Evolutionary conservation across 2,329 filamentous ascomycete genomes (phyloP), one percentile per base, ranked within the genome.

Genomic region (Paradendryphiella salina): DNA sequence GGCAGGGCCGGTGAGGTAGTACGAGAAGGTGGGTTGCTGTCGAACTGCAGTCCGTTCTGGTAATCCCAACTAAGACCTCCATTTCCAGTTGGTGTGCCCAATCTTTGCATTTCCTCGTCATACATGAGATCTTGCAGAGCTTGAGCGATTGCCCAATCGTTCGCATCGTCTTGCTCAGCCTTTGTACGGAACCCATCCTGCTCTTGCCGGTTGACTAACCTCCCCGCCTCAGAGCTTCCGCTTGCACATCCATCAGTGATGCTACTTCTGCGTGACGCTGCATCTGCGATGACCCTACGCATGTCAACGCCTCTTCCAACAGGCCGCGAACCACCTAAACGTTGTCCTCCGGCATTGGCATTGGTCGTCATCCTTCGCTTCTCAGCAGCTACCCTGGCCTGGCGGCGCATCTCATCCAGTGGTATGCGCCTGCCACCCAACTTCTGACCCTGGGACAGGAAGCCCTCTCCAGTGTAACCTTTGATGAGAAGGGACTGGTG

Each of bases 401-500:
- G 78, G 29, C 89, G 83, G 21, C 87, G 84, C 50, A 88, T 86
- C 73, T 96, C 92, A 15, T 87, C 79, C 51, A 83, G 76, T n/a
- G 70, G 68, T 36, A 90, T 79, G 34, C 75, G 76, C 52, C 71
- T 73, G 50, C 75, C 75, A 46, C 92, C 92, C 0, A 96, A 80
- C 9, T 83, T 83, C 13, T 84, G 83, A 1, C 92, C 93, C 26
- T 86, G 77, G 0, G 86, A 86, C 23, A 96, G 76, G 74, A 96
- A 96, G 0, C 89, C 89, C 72, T 96, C 91, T 10, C 93, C 93
- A 0, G 89, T 95, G 67, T 93, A 96, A 14, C 93, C 93, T 69
- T 93, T 94, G 51, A 84, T 77, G 9, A 85, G 67, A 5, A 96
- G 80, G 2, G 85, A 83, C 63, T 91, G 84, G 63, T 93, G 86